A percentile compares a stretch with the other conserved stretches of the same genome.
These are phyloP conservation scores for Ilyonectria destructans DNA, from an alignment of 2,329 filamentous ascomycete genomes.

Conservation along the genomic window DNA sequence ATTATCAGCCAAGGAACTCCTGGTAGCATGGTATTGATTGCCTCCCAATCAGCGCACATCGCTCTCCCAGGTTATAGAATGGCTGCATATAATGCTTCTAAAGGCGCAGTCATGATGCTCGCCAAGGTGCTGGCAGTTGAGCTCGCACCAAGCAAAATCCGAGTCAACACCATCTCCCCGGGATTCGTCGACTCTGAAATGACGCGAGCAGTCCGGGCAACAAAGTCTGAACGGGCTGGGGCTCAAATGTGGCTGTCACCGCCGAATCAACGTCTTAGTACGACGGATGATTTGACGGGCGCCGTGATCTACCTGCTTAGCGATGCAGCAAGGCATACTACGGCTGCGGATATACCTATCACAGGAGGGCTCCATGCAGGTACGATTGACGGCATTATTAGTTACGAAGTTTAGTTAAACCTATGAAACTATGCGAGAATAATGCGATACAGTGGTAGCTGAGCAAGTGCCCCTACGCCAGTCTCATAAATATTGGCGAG, in stretches of 20 bases:
- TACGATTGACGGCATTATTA: constrained; percentile 14
- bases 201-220: constrained; percentile 50
- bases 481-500: no score
- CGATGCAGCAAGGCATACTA: constrained; percentile 60
- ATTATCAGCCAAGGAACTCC: background rate
- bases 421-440: background rate
- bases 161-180: constrained; percentile 56
- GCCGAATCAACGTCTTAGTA: constrained; percentile 57
- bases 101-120: constrained; percentile 57
- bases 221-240: constrained; percentile 35
- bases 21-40: constrained; percentile 54
- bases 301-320: constrained; percentile 60
- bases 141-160: constrained; percentile 53
- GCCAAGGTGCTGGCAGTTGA: constrained; percentile 55
- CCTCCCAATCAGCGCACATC: constrained; percentile 21
- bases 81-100: constrained; percentile 59
- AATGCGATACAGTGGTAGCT: background rate
- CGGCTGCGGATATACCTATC: constrained; percentile 59
- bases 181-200: constrained; percentile 55
- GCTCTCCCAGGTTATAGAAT: constrained; percentile 10
- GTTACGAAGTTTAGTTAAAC: background rate
- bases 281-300: constrained; percentile 58
- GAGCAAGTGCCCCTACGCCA: background rate
- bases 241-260: constrained; percentile 38
- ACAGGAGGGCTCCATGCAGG: constrained; percentile 59